Conservation (phyloP, 805 yeast species). For the Jamesozyma lodderae region DNA sequence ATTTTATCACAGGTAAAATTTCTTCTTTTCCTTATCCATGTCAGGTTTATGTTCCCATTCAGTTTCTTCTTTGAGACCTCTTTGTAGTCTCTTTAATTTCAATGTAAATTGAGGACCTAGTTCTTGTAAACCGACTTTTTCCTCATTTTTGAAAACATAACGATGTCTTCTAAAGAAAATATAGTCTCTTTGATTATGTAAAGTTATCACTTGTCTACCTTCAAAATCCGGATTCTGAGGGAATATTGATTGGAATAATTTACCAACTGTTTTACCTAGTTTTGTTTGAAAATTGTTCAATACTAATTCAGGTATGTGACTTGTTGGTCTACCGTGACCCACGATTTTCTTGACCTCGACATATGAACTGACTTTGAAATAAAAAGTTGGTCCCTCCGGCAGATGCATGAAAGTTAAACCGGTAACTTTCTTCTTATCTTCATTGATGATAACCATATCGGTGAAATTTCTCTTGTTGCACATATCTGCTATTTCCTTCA, state of each 20-base stretch:
- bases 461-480: constrained; percentile 81
- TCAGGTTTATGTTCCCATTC: constrained; percentile 96
- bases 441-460: constrained; percentile 81
- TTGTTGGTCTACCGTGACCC: constrained; percentile 89
- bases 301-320: constrained; percentile 84
- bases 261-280: constrained; percentile 87
- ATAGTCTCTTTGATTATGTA: constrained; percentile 94
- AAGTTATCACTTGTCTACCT: constrained; percentile 91
- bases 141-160: constrained; percentile 80
- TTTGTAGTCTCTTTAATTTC: constrained; percentile 78
- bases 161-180: constrained; percentile 94
- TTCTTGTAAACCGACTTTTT: constrained; percentile 90
- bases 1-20: constrained; percentile 68
- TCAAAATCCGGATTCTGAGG: constrained; percentile 90
- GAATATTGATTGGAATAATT: constrained; percentile 82
- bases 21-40: constrained; percentile 93
- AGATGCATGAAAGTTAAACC: constrained; percentile 90
- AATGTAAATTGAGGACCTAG: constrained; percentile 95
- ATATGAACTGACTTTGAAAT: constrained; percentile 74
- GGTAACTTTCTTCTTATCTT: constrained; percentile 84
- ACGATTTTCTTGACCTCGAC: constrained; percentile 63
- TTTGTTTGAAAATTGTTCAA: constrained; percentile 88
- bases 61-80: constrained; percentile 82
- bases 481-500: constrained; percentile 79
- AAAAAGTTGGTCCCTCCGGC: constrained; percentile 93